Evolutionary conservation across 805 yeast genomes (phyloP), one percentile per base, ranked within the genome.

Genomic region (Sungouiozyma ichnusensis): DNA sequence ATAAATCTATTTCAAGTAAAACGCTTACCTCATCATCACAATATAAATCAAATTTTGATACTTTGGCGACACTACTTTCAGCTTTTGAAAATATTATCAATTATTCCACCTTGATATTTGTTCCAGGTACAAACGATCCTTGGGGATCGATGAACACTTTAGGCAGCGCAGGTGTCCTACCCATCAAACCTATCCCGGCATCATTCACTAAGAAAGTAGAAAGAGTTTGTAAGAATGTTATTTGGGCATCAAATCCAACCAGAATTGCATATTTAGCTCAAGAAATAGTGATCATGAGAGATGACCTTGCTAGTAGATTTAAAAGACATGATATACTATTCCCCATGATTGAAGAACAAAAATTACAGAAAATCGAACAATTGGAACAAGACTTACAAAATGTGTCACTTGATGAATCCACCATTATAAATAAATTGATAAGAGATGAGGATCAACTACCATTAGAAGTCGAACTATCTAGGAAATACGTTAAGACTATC

Each of bases 111-210:
- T 60, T 92, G 20, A 64, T 86, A 1, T 74, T 92, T 44, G 66
- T 90, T 1, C 97, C 97, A 0, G 97, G 98, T 1, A 76, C 77
- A 35, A 83, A 85, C 50, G 99, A 92, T 62, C 96, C 96, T 0
- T 92, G 97, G 97, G 79, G 79, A 31, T 75, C 92, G 1, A 68
- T 79, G 42, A 73, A 72, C 38, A 72, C 83, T 1, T 68, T 80
- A 39, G 87, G 90, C 3, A 68, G 79, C 0, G 60, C 70, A 36
- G 62, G 74, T 1, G 48, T 71, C 7, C 79, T 85, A 79, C 98
- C 98, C 0, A 83, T 81, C 53, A 65, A 68, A 16, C 69, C 77
- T 0, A 71, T 92, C 2, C 95, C 97, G 0, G 65, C 68, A 19
- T 63, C 81, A 2, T 88, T 90, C 56, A 77, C 84, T 3, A 76